Evolutionary conservation across 495 filamentous ascomycete species (phyloP).

Genomic region (Podospora anserina): DNA sequence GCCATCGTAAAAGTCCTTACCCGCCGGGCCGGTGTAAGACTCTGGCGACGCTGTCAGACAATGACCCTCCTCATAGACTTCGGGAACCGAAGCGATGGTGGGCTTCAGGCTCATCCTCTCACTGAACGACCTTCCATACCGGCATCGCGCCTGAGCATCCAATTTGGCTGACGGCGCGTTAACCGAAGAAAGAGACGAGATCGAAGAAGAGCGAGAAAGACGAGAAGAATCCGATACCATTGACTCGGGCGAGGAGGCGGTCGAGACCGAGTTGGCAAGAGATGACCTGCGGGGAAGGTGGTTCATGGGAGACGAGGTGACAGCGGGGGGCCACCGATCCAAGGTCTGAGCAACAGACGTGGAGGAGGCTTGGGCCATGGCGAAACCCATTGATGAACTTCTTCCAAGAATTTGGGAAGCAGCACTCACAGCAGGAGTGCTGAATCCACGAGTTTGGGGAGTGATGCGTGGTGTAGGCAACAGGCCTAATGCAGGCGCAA

Average conservation of each 20-base stretch:
- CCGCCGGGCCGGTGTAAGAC: constrained; percentile 52
- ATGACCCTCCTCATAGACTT: constrained; percentile 50
- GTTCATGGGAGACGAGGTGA: constrained; percentile 52
- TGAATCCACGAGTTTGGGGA: constrained; percentile 67
- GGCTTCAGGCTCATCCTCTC: constrained; percentile 50
- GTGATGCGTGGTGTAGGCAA: constrained; percentile 79
- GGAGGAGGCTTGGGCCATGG: constrained; percentile 73
- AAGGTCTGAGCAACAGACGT: constrained; percentile 53
- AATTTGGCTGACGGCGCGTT: constrained; percentile 65
- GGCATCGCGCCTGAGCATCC: constrained; percentile 81
- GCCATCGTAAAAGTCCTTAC: constrained; percentile 53
- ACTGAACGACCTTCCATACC: constrained; percentile 63
- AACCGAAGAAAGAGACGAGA: constrained; percentile 66
- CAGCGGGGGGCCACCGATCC: constrained; percentile 59
- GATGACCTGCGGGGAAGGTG: constrained; percentile 69
- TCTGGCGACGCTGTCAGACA: constrained; percentile 61
- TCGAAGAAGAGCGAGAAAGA: constrained; percentile 69
- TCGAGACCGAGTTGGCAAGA: constrained; percentile 71
- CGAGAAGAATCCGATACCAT: constrained; percentile 83
- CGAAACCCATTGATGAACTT: constrained; percentile 67
- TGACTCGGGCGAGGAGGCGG: constrained; percentile 81
- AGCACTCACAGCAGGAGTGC: constrained; percentile 90
- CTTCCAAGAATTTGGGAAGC: constrained; percentile 51
- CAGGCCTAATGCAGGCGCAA: constrained; percentile 56
- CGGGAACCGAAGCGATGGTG: constrained; percentile 50